Evolutionary conservation across 306 rosid genomes (phyloP).

Genomic region (Castanea mollissima): DNA sequence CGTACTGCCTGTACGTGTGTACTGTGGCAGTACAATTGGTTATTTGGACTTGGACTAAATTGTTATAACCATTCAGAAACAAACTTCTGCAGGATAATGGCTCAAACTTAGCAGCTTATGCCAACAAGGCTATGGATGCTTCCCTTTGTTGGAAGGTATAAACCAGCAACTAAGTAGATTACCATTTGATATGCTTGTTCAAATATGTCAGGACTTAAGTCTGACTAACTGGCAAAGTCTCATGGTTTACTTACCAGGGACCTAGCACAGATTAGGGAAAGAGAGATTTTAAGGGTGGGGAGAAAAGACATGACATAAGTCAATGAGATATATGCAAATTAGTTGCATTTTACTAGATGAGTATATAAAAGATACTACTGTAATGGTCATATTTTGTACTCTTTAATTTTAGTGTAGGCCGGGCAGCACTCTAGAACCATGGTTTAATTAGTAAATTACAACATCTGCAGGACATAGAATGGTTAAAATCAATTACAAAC

Average conservation of each 20-base stretch:
- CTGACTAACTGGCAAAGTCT: not conserved
- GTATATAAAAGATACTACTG: not conserved
- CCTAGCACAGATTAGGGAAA: too few species aligned
- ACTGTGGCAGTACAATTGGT: not conserved
- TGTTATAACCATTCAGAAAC: not conserved
- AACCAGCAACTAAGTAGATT: not conserved
- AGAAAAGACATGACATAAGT: not conserved
- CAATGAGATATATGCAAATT: not conserved
- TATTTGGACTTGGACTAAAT: not conserved
- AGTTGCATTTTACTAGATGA: not conserved
- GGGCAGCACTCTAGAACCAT: not conserved
- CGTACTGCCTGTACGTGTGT: not conserved
- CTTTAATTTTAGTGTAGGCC: not conserved
- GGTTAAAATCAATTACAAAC: conserved; percentile 34
- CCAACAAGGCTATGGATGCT: conserved; percentile 33
- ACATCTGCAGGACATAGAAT: conserved; percentile 30
- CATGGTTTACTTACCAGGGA: not conserved
- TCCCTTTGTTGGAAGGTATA: conserved; percentile 62
- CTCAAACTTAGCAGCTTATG: conserved; percentile 40
- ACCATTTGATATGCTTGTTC: not conserved
- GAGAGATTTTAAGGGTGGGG: not conserved
- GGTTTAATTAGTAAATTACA: not conserved
- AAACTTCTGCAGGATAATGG: conserved; percentile 44
- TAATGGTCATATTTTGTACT: not conserved
- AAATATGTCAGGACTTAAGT: not conserved